Conservation (phyloP, 2,329 filamentous ascomycete genomes). For the Penicillium sp. region DNA sequence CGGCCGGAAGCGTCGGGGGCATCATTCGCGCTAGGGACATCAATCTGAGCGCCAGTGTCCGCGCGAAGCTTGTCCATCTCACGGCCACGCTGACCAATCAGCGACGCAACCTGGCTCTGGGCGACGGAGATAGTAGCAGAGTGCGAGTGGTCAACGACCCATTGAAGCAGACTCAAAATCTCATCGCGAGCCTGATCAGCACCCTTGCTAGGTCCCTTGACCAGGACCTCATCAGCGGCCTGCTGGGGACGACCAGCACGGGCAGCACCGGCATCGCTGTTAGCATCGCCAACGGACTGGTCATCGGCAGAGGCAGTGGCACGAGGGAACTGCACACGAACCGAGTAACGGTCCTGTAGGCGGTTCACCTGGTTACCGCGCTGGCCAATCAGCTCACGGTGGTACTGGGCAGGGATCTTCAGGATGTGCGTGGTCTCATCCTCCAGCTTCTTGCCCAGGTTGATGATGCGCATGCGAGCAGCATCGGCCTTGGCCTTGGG, state of each 20-base stretch:
- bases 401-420: slow-evolving; percentile 91
- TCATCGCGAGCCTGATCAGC: slow-evolving; percentile 92
- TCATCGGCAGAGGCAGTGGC: slow-evolving; percentile 63
- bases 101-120: slow-evolving; percentile 86
- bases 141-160: slow-evolving; percentile 83
- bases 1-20: slow-evolving; percentile 65
- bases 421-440: slow-evolving; percentile 87
- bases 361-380: slow-evolving; percentile 87
- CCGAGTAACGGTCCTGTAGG: slow-evolving; percentile 88
- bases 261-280: slow-evolving; percentile 65
- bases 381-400: slow-evolving; percentile 89
- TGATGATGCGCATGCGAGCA: slow-evolving; percentile 78
- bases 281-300: slow-evolving; percentile 68
- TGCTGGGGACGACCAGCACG: slow-evolving; percentile 70
- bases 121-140: slow-evolving; percentile 80
- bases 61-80: slow-evolving; percentile 90
- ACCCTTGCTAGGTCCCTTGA: slow-evolving; percentile 89
- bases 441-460: slow-evolving; percentile 78
- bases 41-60: slow-evolving; percentile 83
- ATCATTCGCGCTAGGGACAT: slow-evolving; percentile 82
- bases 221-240: slow-evolving; percentile 81
- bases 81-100: slow-evolving; percentile 88
- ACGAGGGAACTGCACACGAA: slow-evolving; percentile 94
- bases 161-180: slow-evolving; percentile 84
- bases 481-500: slow-evolving; percentile 92